Evolutionary conservation across 768 basidiomycete species (phyloP).

Genomic region (Tephrocybe sp.): DNA sequence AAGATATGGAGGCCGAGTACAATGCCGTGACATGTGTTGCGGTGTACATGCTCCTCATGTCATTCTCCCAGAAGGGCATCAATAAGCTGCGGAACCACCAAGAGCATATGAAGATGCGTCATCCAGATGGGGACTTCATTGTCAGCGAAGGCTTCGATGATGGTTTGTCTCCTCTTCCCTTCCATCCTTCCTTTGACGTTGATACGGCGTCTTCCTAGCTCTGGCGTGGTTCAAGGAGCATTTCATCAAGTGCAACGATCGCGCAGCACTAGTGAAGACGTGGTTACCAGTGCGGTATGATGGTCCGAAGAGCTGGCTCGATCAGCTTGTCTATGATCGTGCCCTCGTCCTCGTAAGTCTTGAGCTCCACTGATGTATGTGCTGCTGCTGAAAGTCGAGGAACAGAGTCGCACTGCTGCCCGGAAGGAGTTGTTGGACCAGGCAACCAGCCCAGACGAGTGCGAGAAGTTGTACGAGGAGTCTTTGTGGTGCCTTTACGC

Average conservation of each 20-base stretch:
- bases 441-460: conserved; percentile 73
- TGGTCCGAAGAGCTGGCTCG: conserved; percentile 81
- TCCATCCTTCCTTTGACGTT: not conserved
- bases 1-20: conserved; percentile 78
- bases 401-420: conserved; percentile 89
- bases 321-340: conserved; percentile 91
- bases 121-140: conserved; percentile 72
- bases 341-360: conserved; percentile 61
- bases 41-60: conserved; percentile 88
- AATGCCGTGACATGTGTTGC: conserved; percentile 86
- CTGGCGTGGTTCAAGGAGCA: conserved; percentile 90
- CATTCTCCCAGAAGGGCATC: conserved; percentile 92
- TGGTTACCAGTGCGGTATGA: conserved; percentile 84
- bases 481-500: conserved; percentile 93
- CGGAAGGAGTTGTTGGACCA: conserved; percentile 86
- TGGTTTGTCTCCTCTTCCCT: conserved; percentile 39
- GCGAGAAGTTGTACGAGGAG: conserved; percentile 93
- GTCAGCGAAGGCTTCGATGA: conserved; percentile 82
- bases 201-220: conserved; percentile 42
- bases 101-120: conserved; percentile 79
- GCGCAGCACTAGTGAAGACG: conserved; percentile 84
- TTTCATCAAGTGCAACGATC: conserved; percentile 93
- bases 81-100: conserved; percentile 77
- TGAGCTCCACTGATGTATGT: no score
- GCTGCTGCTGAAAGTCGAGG: not conserved